Evolutionary conservation across 2,329 filamentous ascomycete genomes (phyloP).

Genomic region (Pseudogymnoascus sp.): DNA sequence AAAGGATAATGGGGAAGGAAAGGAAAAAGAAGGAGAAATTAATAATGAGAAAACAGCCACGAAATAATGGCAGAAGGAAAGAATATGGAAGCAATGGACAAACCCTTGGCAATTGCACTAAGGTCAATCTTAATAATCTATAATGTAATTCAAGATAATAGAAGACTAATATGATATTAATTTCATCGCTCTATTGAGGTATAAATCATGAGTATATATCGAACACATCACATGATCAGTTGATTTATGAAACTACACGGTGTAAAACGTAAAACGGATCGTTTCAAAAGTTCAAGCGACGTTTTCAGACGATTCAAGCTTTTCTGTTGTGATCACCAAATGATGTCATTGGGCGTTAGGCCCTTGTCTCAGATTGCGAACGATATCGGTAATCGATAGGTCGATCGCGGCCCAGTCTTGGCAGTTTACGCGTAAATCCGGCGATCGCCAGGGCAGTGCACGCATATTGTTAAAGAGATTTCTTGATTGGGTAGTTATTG

Average conservation of each 20-base stretch:
- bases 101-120: not conserved
- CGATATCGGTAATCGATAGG: not conserved
- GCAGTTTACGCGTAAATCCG: not conserved
- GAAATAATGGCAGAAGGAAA: not conserved
- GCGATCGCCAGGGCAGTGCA: slow-evolving; percentile 4
- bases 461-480: not conserved
- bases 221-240: not conserved
- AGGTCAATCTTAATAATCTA: not conserved
- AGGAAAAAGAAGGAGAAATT: not conserved
- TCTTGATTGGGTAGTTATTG: not conserved
- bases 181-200: not conserved
- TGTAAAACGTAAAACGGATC: not conserved
- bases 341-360: not conserved
- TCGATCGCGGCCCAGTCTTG: not conserved
- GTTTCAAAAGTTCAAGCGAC: not conserved
- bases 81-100: not conserved
- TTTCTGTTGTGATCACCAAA: not conserved
- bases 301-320: not conserved
- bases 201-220: not conserved
- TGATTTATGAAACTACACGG: not conserved
- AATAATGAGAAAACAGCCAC: not conserved
- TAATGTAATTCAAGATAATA: not conserved
- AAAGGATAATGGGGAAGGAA: too few species aligned
- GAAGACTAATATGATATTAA: not conserved
- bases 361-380: not conserved